Evolutionary conservation across 2,329 filamentous ascomycete species (phyloP), one percentile per base, ranked within the genome.

Genomic region (Fusarium goolgardi): DNA sequence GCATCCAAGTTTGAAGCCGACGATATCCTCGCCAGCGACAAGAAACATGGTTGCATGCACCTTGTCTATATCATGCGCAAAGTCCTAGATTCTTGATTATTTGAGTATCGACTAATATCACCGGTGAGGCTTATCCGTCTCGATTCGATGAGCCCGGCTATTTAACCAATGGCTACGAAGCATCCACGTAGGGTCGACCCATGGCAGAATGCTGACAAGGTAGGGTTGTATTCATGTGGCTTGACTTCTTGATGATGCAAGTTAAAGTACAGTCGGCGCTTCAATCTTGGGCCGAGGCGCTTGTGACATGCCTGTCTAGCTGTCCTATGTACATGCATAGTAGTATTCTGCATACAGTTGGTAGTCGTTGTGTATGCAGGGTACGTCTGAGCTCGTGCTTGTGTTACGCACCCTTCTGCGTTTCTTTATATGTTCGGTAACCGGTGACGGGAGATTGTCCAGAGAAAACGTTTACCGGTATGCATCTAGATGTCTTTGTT

Each of bases 231-330:
- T 68, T 18, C 21, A 29, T 49, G 59, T 55, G 55, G 59, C 59
- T 61, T 56, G 54, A 67, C 29, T 47, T 60, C 37, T 59, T 44
- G 31, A 47, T 58, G n/a, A 64, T 64, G 61, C 61, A 64, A 59
- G 61, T 59, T 64, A 46, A 64, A 64, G 59, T 47, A 47, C 39
- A 52, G 31, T 31, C 9, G 63, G 35, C 46, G 58, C 58, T 66
- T 67, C 58, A 47, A 11, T 47, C 29, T 34, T 34, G 45, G 23
- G 46, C 50, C 41, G 41, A 62, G 45, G 63, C 47, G 64, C 53
- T 52, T 68, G 45, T 46, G 29, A 45, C 27, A 23, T 51, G 34
- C 47, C 23, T 50, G 21, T 39, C 18, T 21, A 21, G n/a, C 32
- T 39, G 23, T 51, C 10, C 15, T 10, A 34, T 40, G 25, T 29